phyloP scores from a whole-genome alignment of 768 basidiomycete species.

The Trametes elegans region DNA sequence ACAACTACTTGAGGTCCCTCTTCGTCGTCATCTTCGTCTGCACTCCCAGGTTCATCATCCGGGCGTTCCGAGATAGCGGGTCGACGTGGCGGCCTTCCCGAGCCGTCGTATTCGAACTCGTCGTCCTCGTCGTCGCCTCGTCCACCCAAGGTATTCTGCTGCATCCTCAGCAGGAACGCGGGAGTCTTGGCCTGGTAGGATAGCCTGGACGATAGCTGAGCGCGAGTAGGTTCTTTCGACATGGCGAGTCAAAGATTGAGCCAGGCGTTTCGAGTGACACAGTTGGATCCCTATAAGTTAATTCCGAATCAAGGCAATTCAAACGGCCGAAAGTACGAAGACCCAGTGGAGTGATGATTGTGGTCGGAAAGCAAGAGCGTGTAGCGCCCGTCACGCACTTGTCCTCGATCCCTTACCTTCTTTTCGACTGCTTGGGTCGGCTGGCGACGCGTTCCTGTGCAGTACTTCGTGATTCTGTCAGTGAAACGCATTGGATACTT shows the following conservation, averaged over 20 bases:
- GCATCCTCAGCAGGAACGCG: conserved; percentile 62
- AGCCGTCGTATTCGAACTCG: conserved; percentile 62
- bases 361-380: neutral
- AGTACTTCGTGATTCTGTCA: no score
- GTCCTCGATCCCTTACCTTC: neutral
- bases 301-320: no score
- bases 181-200: conserved; percentile 62
- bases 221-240: conserved; percentile 63
- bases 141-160: conserved; percentile 56
- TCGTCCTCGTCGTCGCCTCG: conserved; percentile 37
- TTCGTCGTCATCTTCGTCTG: conserved; percentile 59
- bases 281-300: no score
- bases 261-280: no score
- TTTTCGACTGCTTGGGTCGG: no score
- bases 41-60: conserved; percentile 67
- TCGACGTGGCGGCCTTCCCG: conserved; percentile 65
- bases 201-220: conserved; percentile 71
- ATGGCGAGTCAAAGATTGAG: conserved; percentile 2
- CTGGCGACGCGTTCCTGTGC: no score
- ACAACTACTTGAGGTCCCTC: conserved; percentile 91
- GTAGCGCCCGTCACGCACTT: neutral
- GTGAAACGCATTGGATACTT: no score
- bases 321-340: no score
- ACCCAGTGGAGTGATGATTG: no score
- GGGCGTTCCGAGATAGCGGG: conserved; percentile 71